phyloP scores from a whole-genome alignment of 2,329 filamentous ascomycete species.

The Aspergillus neotritici region DNA sequence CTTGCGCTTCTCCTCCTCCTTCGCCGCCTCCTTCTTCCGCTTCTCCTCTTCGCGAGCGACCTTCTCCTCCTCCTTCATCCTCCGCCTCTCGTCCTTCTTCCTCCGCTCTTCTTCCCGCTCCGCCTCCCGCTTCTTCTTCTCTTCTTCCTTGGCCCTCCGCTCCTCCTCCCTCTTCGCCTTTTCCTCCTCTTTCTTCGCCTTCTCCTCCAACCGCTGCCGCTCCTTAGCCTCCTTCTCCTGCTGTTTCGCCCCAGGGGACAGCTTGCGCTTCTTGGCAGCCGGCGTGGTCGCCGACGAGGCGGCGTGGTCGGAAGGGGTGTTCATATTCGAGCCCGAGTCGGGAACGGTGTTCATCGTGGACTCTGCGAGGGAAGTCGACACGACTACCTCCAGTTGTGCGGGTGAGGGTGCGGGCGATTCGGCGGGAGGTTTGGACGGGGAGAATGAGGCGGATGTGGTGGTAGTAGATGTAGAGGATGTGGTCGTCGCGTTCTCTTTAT shows the following conservation, averaged over 20 bases:
- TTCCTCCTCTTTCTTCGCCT: constrained; percentile 31
- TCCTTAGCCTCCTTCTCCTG: constrained; percentile 27
- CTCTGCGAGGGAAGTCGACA: not conserved
- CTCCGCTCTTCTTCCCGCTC: constrained; percentile 43
- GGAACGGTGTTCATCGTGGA: not conserved
- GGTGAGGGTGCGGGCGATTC: too few relatives aligned
- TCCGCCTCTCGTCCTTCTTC: constrained; percentile 42
- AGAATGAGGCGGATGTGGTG: too few relatives aligned
- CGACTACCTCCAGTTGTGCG: too few relatives aligned
- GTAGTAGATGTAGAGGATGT: too few relatives aligned
- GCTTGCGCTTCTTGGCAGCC: constrained; percentile 28
- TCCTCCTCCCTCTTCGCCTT: constrained; percentile 34
- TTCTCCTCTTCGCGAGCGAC: constrained; percentile 40
- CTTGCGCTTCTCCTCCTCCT: constrained; percentile 43
- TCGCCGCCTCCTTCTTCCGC: constrained; percentile 35
- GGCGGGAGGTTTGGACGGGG: too few relatives aligned
- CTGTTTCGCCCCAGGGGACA: constrained; percentile 25
- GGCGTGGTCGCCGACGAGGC: constrained; percentile 3
- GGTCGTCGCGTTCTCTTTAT: too few relatives aligned
- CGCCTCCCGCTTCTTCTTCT: constrained; percentile 42
- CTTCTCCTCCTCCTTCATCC: constrained; percentile 38
- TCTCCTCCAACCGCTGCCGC: constrained; percentile 29
- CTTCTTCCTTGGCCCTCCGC: constrained; percentile 41
- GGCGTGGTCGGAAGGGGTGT: constrained; percentile 7
- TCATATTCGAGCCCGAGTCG: not conserved